Percentiles rank a stretch among this genome's conserved stretches.
Evolutionary conservation across 352 stramenopile genomes (phyloP).

Genomic region (Phytophthora syringae): DNA sequence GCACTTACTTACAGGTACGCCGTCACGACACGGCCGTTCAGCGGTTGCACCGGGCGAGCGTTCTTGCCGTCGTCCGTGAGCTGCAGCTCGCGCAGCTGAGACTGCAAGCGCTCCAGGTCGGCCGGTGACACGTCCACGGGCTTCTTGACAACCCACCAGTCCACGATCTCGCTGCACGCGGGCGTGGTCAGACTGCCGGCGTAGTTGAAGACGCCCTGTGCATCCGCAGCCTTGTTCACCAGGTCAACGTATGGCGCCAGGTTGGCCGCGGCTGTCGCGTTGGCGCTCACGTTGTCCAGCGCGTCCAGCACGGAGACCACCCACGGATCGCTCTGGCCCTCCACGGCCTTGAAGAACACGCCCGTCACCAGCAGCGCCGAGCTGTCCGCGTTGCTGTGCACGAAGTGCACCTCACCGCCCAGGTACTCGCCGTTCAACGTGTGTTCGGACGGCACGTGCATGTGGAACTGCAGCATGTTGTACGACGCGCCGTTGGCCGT

Average conservation of each 20-base stretch:
- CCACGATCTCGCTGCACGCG: conserved; percentile 48
- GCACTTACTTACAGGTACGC: background rate
- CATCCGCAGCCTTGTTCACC: background rate
- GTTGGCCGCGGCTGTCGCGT: background rate
- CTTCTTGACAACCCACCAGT: conserved; percentile 60
- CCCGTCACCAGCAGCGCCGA: conserved; percentile 39
- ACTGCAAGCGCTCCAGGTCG: conserved; percentile 31
- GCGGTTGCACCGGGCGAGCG: conserved; percentile 34
- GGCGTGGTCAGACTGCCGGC: conserved; percentile 57
- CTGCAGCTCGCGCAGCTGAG: conserved; percentile 24
- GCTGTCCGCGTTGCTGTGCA: conserved; percentile 34
- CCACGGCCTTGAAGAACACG: conserved; percentile 18
- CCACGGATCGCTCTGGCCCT: conserved; percentile 25
- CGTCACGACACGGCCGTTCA: conserved; percentile 33
- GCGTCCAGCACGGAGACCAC: conserved; percentile 26
- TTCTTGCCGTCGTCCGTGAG: conserved; percentile 38
- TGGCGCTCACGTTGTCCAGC: conserved; percentile 22
- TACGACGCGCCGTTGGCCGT: no score
- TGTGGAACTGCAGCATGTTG: no score
- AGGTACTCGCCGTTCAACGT: conserved; percentile 32
- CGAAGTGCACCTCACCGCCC: conserved; percentile 47
- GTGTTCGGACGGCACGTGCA: no score
- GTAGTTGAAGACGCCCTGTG: conserved; percentile 49
- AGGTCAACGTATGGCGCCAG: conserved; percentile 20
- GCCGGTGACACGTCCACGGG: conserved; percentile 37